Base-by-base conservation (phyloP, 345 rosid species). In the Pugionium cornutum region DNA sequence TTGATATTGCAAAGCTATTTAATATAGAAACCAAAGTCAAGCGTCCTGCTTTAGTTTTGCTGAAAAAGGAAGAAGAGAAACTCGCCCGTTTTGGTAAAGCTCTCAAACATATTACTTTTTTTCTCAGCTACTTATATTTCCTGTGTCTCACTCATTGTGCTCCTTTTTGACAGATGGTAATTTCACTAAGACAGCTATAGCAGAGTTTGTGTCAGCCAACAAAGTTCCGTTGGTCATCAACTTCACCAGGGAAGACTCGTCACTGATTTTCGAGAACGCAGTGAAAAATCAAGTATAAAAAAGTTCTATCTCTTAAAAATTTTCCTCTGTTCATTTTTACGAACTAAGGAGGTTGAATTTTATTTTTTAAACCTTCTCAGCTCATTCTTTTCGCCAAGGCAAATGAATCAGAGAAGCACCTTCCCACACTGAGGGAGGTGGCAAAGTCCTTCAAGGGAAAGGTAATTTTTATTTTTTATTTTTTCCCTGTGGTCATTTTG, bases 391-490 rank as follows among this genome's bases (percentile, higher is more conserved):
- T 94, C 79, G 82, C 95, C 36, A 49, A 62, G 55, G 76, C 86
- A 70, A 91, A 87, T 34, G 89, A 84, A 69, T 83, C 97, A 30
- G 88, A 81, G 67, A 94, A 83, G 64, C 69, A 80, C 78, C 46
- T 87, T 53, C 86, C 92, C 41, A 31, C 70, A 57, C 84, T 94
- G 68, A 72, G 88, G 75, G 97, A 88, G 67, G 85, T 86, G 29
- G 91, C 99, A 33, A 90, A 87, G 75, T 49, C 70, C 62, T 88
- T 86, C 79, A 90, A 90, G 81, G 97, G 96, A 74, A 88, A 94
- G 89, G 99, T 94, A 89, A 7, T 53, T 27, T 11, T 18, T 43
- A 34, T 57, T 36, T 39, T 49, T 27, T 40, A 34, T 0, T 29
- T 28, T 64, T 33, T n/a, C n/a, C n/a, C 7, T 44, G 37, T 73